Evolutionary conservation across 148 eudicot genomes (phyloP).

Genomic region (Suaeda aralocaspica): DNA sequence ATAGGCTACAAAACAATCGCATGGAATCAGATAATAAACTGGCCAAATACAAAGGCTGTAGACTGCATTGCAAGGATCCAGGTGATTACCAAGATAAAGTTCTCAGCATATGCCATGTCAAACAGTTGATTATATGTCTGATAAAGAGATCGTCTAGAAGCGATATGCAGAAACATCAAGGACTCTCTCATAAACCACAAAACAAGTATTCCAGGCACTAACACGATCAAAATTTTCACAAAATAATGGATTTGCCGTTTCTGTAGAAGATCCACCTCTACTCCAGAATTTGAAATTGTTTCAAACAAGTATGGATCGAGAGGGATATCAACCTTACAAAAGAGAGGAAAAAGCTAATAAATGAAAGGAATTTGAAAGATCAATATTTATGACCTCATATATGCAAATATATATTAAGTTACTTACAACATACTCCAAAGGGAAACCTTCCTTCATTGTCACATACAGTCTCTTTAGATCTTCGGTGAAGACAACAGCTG

Average conservation of each 20-base stretch:
- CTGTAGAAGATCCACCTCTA: constrained; percentile 93
- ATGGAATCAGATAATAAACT: constrained; percentile 26
- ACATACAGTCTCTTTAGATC: constrained; percentile 79
- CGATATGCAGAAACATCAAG: constrained; percentile 59
- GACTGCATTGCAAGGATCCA: neutral
- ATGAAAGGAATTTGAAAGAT: constrained; percentile 16
- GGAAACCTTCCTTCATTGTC: constrained; percentile 96
- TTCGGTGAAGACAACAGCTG: constrained; percentile 93
- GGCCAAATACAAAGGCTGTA: neutral
- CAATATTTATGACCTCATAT: constrained; percentile 17
- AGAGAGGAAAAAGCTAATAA: neutral
- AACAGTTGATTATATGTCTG: constrained; percentile 76
- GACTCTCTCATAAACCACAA: constrained; percentile 87
- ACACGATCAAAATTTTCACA: constrained; percentile 58
- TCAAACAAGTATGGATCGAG: constrained; percentile 93
- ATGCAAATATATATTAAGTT: constrained; percentile 4
- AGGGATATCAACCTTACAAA: constrained; percentile 79
- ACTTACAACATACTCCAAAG: constrained; percentile 81
- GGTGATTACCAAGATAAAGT: constrained; percentile 67
- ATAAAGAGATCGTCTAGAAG: constrained; percentile 63
- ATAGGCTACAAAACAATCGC: constrained; percentile 49
- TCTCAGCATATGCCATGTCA: constrained; percentile 82
- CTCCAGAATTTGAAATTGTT: constrained; percentile 70
- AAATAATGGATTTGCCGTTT: constrained; percentile 75
- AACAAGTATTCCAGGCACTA: constrained; percentile 76